Evolutionary conservation across 2,329 filamentous ascomycete species (phyloP).

Genomic region (Cryphonectria naterciae): DNA sequence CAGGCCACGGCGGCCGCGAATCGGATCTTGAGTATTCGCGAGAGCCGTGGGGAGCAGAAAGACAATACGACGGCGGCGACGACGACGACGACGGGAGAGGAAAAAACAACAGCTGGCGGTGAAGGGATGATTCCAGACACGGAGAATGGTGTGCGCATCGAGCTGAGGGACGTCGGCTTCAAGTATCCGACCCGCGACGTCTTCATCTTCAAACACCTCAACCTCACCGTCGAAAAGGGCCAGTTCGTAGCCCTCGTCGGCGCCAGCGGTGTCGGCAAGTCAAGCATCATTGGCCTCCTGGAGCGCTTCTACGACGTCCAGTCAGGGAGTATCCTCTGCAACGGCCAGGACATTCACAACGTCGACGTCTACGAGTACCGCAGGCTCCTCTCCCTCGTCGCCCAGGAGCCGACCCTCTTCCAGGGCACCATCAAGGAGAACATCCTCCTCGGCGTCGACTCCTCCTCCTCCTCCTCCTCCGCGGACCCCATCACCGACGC

Average conservation of each 20-base stretch:
- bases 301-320: constrained; percentile 73
- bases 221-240: constrained; percentile 67
- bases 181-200: constrained; percentile 62
- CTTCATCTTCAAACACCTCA: constrained; percentile 63
- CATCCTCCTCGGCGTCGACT: constrained; percentile 64
- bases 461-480: constrained; percentile 29
- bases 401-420: constrained; percentile 75
- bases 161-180: constrained; percentile 61
- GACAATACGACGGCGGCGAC: not conserved
- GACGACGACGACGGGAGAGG: too few species aligned
- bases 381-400: constrained; percentile 68
- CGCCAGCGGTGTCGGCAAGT: constrained; percentile 73
- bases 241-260: constrained; percentile 74
- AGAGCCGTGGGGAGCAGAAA: constrained; percentile 34
- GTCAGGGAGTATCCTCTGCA: constrained; percentile 66
- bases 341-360: constrained; percentile 61
- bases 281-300: constrained; percentile 68
- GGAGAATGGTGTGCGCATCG: constrained; percentile 58
- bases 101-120: constrained; percentile 31
- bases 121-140: constrained; percentile 50
- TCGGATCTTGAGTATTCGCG: constrained; percentile 58
- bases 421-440: constrained; percentile 72
- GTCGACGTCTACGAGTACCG: constrained; percentile 68
- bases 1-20: constrained; percentile 63
- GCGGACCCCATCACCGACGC: constrained; percentile 52